A percentile compares a stretch with the other conserved stretches of the same genome.
Conservation (phyloP, 2,329 filamentous ascomycete genomes). For the Stemphylium vesicarium region DNA sequence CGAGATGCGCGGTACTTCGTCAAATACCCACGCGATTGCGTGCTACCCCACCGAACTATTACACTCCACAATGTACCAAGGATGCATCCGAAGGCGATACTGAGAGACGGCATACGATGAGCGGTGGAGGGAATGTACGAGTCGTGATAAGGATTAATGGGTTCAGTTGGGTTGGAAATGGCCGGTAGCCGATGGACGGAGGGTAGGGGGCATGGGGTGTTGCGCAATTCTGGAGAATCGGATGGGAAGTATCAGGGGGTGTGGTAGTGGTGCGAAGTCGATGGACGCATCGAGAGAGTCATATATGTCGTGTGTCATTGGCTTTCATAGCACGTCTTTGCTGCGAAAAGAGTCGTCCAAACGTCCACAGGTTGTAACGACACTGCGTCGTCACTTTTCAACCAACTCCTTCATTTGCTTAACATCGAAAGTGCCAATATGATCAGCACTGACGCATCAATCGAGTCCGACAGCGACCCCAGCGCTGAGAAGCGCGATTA, state of each 20-base stretch:
- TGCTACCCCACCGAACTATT: slow-evolving; percentile 30
- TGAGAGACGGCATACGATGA: neutral
- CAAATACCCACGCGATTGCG: slow-evolving; percentile 31
- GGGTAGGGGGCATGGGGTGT: neutral
- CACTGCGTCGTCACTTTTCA: no score
- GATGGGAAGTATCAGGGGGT: neutral
- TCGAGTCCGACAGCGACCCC: slow-evolving; percentile 29
- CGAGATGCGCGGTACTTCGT: slow-evolving; percentile 10
- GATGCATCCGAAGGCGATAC: neutral
- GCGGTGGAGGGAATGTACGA: no score
- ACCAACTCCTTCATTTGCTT: no score
- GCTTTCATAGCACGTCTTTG: no score
- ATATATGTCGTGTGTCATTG: no score
- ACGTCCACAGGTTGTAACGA: no score
- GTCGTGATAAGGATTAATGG: neutral
- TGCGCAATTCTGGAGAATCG: neutral
- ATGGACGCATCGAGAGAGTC: no score
- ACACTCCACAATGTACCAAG: no score
- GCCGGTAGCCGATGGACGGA: neutral
- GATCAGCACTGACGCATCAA: slow-evolving; percentile 17
- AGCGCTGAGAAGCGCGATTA: slow-evolving; percentile 30
- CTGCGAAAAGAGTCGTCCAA: no score
- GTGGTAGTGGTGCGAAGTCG: no score
- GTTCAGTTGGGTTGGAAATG: neutral
- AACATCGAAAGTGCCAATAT: slow-evolving; percentile 10